phyloP scores from a whole-genome alignment of 805 yeast genomes.

The Pichia gijzeniarum region DNA sequence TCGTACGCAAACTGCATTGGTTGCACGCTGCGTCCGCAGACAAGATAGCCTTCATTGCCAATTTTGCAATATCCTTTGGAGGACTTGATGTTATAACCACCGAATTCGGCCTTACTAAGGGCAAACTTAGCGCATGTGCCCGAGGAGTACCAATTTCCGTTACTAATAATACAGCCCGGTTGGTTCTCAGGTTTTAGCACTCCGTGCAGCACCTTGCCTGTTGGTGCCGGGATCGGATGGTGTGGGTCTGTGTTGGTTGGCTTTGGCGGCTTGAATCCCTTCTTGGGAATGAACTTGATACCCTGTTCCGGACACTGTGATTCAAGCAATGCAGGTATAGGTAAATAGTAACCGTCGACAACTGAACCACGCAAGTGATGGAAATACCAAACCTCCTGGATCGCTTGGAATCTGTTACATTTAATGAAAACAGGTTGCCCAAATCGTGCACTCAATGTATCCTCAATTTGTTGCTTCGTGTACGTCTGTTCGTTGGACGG shows the following conservation, averaged over 20 bases:
- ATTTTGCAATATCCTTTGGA: constrained; percentile 72
- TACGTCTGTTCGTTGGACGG: constrained; percentile 59
- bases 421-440: constrained; percentile 54
- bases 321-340: constrained; percentile 50
- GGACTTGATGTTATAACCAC: constrained; percentile 65
- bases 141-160: constrained; percentile 74
- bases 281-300: constrained; percentile 68
- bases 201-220: constrained; percentile 36
- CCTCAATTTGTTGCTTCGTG: constrained; percentile 46
- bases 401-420: constrained; percentile 47
- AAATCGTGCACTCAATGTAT: constrained; percentile 44
- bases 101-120: constrained; percentile 51
- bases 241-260: constrained; percentile 24
- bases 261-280: constrained; percentile 23
- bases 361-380: constrained; percentile 71
- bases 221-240: constrained; percentile 19
- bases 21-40: constrained; percentile 27
- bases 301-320: constrained; percentile 65
- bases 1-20: constrained; percentile 57
- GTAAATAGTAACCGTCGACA: constrained; percentile 54
- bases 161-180: constrained; percentile 73
- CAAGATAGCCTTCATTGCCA: constrained; percentile 23
- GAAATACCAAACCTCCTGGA: constrained; percentile 75
- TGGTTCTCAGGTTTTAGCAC: constrained; percentile 44
- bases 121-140: constrained; percentile 84